Percentiles rank a stretch among this genome's conserved stretches.
Conservation (phyloP, 1,284 basidiomycete species). For the Moniliophthora roreri region DNA sequence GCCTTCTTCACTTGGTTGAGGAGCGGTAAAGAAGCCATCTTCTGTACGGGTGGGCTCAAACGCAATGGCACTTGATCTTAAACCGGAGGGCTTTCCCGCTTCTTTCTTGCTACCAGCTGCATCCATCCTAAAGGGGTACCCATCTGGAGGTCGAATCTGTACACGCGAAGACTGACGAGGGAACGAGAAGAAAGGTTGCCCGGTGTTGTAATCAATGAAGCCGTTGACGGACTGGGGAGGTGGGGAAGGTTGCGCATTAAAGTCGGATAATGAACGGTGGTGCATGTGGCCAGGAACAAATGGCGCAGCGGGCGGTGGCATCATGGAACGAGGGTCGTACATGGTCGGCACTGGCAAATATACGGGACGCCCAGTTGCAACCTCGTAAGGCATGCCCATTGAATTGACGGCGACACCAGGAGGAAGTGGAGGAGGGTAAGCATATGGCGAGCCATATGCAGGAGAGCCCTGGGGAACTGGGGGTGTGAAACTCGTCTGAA, state of each 20-base stretch:
- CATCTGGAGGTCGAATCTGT: slow-evolving; percentile 70
- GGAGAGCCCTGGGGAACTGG: slow-evolving; percentile 56
- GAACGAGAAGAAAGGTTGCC: slow-evolving; percentile 66
- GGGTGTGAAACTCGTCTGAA: slow-evolving; percentile 61
- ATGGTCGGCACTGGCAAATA: slow-evolving; percentile 62
- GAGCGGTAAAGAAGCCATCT: slow-evolving; percentile 10
- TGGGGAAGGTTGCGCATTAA: slow-evolving; percentile 53
- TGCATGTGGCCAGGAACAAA: slow-evolving; percentile 61
- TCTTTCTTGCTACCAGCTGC: too few species aligned
- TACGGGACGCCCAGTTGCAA: slow-evolving; percentile 76
- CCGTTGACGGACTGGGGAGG: slow-evolving; percentile 42
- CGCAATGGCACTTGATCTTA: slow-evolving; percentile 44
- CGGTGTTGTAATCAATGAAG: slow-evolving; percentile 61
- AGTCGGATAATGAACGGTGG: slow-evolving; percentile 61
- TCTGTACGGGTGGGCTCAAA: slow-evolving; percentile 41
- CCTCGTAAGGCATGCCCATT: slow-evolving; percentile 74
- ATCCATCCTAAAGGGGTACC: too few species aligned
- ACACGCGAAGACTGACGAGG: slow-evolving; percentile 70
- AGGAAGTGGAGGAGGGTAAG: slow-evolving; percentile 59
- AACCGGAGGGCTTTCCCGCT: slow-evolving; percentile 26
- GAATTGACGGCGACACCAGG: slow-evolving; percentile 73
- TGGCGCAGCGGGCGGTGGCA: slow-evolving; percentile 45
- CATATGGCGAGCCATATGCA: slow-evolving; percentile 62
- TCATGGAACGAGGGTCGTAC: slow-evolving; percentile 64
- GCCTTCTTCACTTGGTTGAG: slow-evolving; percentile 9